Conservation (phyloP, 1,139 yeast genomes). For the Suhomyces taliae region DNA sequence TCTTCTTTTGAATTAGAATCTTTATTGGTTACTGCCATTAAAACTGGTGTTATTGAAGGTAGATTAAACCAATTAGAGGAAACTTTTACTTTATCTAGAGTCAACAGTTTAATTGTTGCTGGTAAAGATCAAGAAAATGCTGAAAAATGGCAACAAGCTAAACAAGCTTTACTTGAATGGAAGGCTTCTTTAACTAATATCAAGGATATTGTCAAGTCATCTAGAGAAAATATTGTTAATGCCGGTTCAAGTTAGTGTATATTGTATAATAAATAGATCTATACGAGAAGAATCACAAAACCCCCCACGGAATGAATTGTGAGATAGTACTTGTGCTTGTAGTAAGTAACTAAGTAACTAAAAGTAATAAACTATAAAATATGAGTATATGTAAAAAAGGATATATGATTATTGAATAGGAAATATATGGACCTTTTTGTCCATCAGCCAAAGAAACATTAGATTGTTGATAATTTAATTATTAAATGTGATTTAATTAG, state of each 20-base stretch:
- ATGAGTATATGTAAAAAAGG: too few relatives aligned
- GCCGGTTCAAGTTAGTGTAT: constrained; percentile 15
- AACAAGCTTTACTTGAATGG: constrained; percentile 41
- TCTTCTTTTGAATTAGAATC: constrained; percentile 41
- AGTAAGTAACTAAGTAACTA: too few relatives aligned
- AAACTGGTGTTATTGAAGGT: constrained; percentile 48
- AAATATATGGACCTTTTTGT: too few relatives aligned
- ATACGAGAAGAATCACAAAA: constrained; percentile 4
- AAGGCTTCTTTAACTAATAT: constrained; percentile 42
- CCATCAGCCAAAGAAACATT: too few relatives aligned
- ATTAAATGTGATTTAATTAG: too few relatives aligned
- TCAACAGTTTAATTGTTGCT: constrained; percentile 44
- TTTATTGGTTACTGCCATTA: constrained; percentile 45
- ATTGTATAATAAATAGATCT: constrained; percentile 10
- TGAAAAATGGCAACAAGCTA: constrained; percentile 40
- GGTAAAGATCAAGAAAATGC: constrained; percentile 33
- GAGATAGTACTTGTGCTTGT: too few relatives aligned
- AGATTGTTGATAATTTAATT: too few relatives aligned
- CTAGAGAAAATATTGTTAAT: constrained; percentile 48
- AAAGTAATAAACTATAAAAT: too few relatives aligned
- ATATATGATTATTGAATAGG: too few relatives aligned
- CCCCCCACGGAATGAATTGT: too few relatives aligned
- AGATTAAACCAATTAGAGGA: constrained; percentile 48
- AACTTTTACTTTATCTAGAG: constrained; percentile 45
- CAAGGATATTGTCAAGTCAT: constrained; percentile 42